Evolutionary conservation across 192 early-diverging fungal species (phyloP), one percentile per base, ranked within the genome.

Genomic region (Coemansia sp.): DNA sequence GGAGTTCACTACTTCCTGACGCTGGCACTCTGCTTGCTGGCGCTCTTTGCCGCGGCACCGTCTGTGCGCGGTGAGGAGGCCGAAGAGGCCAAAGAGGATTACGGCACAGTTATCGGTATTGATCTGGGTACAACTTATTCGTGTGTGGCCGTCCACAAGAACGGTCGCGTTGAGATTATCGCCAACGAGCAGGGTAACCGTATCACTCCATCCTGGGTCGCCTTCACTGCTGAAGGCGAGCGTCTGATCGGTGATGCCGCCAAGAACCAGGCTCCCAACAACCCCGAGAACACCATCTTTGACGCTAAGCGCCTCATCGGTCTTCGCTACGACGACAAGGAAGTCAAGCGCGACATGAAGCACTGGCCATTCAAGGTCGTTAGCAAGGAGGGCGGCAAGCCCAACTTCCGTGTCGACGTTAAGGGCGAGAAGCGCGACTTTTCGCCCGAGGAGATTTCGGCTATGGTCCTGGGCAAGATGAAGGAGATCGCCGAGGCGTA

Each of bases 221-320:
- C 89, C 60, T 96, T 96, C 73, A 94, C 94, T 66, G 89, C 43
- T 11, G 81, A 96, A 61, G 90, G 91, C 73, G 97, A 99, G 90
- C 96, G 97, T 86, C 90, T 99, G 69, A 96, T 99, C 75, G 97
- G 97, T 81, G 96, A 99, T 85, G 94, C 97, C 69, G 96, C 97
- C 77, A 99, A 97, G 91, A 99, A 97, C 88, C 94, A 96, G 89
- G 93, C 93, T 70, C 94, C 96, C 71, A 95, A 95, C 94, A 97
- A 97, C 90, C 96, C 97, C 66, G 82, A 90, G 87, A 97, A 97
- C 89, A 99, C 97, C 70, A 94, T 98, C 66, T 98, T 96, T 71
- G 95, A 96, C 87, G 96, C 97, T 67, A 98, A 98, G 90, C 95
- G 97, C 88, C 88, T 97, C 33, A 98, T 98, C 76, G 97, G 97